Base-by-base conservation (phyloP, 1,139 yeast genomes). In the Tardiomyces blankii region DNA sequence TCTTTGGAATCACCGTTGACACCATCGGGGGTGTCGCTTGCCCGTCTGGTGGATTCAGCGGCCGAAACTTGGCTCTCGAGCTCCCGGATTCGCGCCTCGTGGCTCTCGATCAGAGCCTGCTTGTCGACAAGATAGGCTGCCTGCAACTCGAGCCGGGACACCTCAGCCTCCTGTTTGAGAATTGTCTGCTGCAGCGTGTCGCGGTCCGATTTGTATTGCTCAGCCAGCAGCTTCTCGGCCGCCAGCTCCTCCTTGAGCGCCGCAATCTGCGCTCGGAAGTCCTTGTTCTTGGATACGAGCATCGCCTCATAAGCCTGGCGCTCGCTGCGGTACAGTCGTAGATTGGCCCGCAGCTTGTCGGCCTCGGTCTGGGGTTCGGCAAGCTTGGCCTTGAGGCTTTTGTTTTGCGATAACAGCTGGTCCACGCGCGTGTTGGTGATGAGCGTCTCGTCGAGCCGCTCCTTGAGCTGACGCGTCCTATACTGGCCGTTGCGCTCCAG, bases 401-500 rank as follows among this genome's bases (percentile, higher is more conserved):
- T 54, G 38, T 65, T 59, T n/a, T 58, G 54, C 5, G 59, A 47
- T 7, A 60, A 49, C 21, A 63, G 51, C 32, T 59, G 60, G 42
- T 62, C 64, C 27, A 58, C 54, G 41, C 57, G 46, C 38, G 59
- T 57, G 35, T 56, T 59, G 38, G 60, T 64, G 18, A 66, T 56
- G 7, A 55, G 49, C 46, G 65, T 51, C 39, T 59, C 59, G 35
- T 64, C 62, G 48, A 70, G 61, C 45, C 71, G 67, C 40, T 65
- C 62, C 39, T 64, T 63, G 44, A 70, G 55, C 40, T 63, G 54
- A 23, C 72, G 61, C 45, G 74, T 70, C 41, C 75, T 70, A 45
- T 67, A 68, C 51, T 75, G 74, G 46, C 71, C 72, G 51, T 78
- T 68, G 48, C 73, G 70, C 48, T 75, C 76, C 59, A 78, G 61